These are phyloP conservation scores for Phytophthora agathidicida DNA, from an alignment of 352 stramenopile species.

Conservation along the genomic window DNA sequence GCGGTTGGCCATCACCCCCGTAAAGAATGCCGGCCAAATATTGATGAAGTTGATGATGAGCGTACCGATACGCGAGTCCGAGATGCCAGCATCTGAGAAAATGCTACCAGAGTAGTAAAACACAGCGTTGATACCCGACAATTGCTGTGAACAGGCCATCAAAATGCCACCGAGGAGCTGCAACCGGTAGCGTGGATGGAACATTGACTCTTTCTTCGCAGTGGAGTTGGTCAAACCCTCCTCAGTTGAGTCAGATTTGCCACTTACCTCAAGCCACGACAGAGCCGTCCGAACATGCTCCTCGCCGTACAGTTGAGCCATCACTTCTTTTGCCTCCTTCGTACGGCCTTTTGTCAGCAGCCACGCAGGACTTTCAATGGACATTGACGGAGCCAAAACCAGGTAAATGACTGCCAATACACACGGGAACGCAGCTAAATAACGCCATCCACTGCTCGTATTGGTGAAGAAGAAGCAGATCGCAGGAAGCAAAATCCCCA, in stretches of 20 bases:
- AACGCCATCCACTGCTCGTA: slow-evolving; percentile 46
- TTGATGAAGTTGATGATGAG: slow-evolving; percentile 24
- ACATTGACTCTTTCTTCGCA: slow-evolving; percentile 11
- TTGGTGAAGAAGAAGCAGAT: slow-evolving; percentile 32
- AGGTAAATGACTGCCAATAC: slow-evolving; percentile 47
- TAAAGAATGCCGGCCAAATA: slow-evolving; percentile 22
- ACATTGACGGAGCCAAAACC: slow-evolving; percentile 30
- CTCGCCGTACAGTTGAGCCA: slow-evolving; percentile 32
- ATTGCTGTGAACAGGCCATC: slow-evolving; percentile 14
- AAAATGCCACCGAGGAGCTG: slow-evolving; percentile 13
- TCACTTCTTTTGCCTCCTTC: slow-evolving; percentile 30
- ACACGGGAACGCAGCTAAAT: slow-evolving; percentile 39
- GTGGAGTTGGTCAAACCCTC: background rate
- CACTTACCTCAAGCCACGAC: slow-evolving; percentile 31
- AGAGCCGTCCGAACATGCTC: slow-evolving; percentile 32
- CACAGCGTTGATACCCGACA: slow-evolving; percentile 26
- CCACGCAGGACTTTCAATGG: slow-evolving; percentile 44
- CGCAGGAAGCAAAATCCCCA: slow-evolving; percentile 46
- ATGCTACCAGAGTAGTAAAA: slow-evolving; percentile 25
- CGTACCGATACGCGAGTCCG: slow-evolving; percentile 14
- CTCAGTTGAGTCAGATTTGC: too few relatives aligned
- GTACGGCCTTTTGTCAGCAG: slow-evolving; percentile 33
- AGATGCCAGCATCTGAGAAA: slow-evolving; percentile 21
- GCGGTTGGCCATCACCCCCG: slow-evolving; percentile 16
- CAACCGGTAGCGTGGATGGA: slow-evolving; percentile 16